A percentile compares a stretch with the other conserved stretches of the same genome.
phyloP scores from a whole-genome alignment of 2,329 filamentous ascomycete genomes.

The Talaromyces verruculosus region DNA sequence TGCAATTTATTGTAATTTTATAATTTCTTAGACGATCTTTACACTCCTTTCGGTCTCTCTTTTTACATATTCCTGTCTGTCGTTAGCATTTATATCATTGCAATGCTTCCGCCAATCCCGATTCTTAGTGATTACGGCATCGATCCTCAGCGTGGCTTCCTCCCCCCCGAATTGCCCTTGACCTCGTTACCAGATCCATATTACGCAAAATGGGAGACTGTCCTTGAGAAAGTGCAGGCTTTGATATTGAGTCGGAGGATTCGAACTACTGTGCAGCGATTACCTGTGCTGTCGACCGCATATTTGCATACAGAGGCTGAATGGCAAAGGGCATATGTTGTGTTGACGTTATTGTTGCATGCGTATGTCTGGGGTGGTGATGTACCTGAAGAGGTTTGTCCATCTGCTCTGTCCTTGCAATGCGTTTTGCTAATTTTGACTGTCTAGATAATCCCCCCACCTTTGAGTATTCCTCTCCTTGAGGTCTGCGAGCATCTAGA shows the following conservation, averaged over 20 bases:
- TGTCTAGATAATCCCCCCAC: slow-evolving; percentile 65
- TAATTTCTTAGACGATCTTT: not conserved
- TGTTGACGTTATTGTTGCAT: slow-evolving; percentile 78
- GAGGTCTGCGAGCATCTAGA: slow-evolving; percentile 75
- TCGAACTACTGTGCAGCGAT: slow-evolving; percentile 71
- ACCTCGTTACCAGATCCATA: slow-evolving; percentile 81
- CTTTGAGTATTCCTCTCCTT: slow-evolving; percentile 80
- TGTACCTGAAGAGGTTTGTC: slow-evolving; percentile 65
- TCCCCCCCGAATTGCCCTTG: slow-evolving; percentile 77
- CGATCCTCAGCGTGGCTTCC: slow-evolving; percentile 70
- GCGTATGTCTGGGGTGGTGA: slow-evolving; percentile 88
- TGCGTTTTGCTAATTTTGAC: not conserved
- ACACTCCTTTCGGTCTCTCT: not conserved
- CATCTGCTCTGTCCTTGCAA: not conserved
- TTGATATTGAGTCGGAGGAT: slow-evolving; percentile 83
- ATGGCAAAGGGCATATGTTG: slow-evolving; percentile 83
- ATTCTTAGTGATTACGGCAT: slow-evolving; percentile 71
- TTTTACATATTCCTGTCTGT: not conserved
- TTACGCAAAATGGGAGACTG: slow-evolving; percentile 91
- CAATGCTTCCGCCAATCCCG: slow-evolving; percentile 50
- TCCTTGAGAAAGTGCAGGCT: slow-evolving; percentile 80
- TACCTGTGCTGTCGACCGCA: slow-evolving; percentile 80
- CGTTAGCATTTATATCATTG: not conserved
- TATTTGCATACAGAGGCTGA: slow-evolving; percentile 80
- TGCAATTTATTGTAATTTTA: not conserved